Base-by-base conservation (phyloP, 1,284 basidiomycete species). In the Ceratobasidium papillatum region DNA sequence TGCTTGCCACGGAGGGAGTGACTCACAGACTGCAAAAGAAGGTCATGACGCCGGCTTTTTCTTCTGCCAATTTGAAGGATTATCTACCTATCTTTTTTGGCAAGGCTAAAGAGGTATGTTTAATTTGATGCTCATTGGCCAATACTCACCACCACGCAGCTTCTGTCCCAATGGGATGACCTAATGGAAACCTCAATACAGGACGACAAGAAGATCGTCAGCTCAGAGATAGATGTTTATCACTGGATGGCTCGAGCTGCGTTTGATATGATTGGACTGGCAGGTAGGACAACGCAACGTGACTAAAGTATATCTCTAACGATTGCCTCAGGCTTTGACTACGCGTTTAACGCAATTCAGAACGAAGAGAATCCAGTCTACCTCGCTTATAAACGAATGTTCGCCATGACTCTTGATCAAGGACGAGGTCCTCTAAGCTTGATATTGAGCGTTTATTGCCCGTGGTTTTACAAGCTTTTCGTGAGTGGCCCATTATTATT, bases 181-280 rank as follows among this genome's bases (percentile, higher is more conserved):
- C 41, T 77, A 11, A 68, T 77, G 11, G 51, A 65, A 34, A 63
- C 58, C 19, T 41, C 49, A 12, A 38, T 30, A 43, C 22, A 58
- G 14, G 32, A 59, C 9, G 66, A 45, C 12, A 59, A 45, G 34
- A 63, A 63, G 25, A 19, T 25, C 34, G 52, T 64, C 17, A 79
- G 81, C 0, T 76, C 82, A 52, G 82, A 78, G 52, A 75, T 94
- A 14, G 91, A 94, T 78, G 86, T 93, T 8, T 90, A 86, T 78
- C 88, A 88, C 78, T 94, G 91, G 91, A 82, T 92, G 56, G 89
- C 89, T 78, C 85, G 91, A 27, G 90, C 90, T 2, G 92, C 92
- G 0, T 93, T 94, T 79, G 92, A 94, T 80, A 89, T 94, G 38
- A 92, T 94, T 78, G 92, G 92, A 0, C 80, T 91, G 17, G 90